Base-by-base conservation (phyloP, 2,329 filamentous ascomycete genomes). In the Ophiosphaerella narmari region DNA sequence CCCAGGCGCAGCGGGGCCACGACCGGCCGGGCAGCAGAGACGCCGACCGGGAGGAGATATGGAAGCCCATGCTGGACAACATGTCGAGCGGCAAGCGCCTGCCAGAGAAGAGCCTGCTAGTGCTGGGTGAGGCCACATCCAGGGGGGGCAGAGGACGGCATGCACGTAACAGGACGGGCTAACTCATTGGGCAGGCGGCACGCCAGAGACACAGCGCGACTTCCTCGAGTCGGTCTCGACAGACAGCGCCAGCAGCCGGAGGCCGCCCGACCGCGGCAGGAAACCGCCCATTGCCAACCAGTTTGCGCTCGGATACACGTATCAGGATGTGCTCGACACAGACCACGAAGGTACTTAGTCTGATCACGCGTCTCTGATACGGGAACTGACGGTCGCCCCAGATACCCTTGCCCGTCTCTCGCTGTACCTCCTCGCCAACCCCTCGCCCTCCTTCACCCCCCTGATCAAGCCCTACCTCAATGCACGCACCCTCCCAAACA, bases 241-340 rank as follows among this genome's bases (percentile, higher is more conserved):
- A 51, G 72, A 76, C 37, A 55, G 65, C 13, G 53, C 67, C n/a
- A 73, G 60, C 51, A 68, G 63, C 23, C 64, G 75, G 78, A 60
- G 85, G 82, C 73, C 80, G 78, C 65, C 80, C 80, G 70, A 80
- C 67, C 65, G 79, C 68, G 61, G 63, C 67, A 73, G 61, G 71
- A 82, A 83, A 54, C 88, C 90, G 2, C 90, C 91, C 18, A 84
- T 96, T 67, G 92, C 92, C 47, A 97, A 97, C 70, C 89, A 88
- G 69, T 96, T 96, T 74, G 92, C 92, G 9, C 77, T 97, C 52
- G 92, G 92, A 43, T 97, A 97, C 72, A 96, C 92, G 46, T 97
- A 96, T 75, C 91, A 95, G 72, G 91, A 97, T 75, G 91, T 97
- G 33, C 81, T 96, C 33, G 92, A 97, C 74, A 88, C 90, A 48